These are phyloP conservation scores for Leccinum aurantiacum DNA, from an alignment of 768 basidiomycete species.

Conservation along the genomic window DNA sequence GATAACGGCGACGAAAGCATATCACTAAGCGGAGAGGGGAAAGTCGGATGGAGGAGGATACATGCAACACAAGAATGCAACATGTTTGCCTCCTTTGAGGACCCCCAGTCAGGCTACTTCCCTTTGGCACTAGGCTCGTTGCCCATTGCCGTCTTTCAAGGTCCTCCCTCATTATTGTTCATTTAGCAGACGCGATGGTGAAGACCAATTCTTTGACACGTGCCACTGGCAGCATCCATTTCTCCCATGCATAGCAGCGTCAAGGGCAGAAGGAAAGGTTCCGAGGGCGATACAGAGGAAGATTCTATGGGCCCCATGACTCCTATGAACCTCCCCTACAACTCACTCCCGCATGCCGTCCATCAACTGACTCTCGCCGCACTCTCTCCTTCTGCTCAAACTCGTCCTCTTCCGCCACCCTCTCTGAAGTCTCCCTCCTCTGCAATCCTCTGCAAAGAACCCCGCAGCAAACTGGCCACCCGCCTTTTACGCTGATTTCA, in stretches of 20 bases:
- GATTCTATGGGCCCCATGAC: constrained; percentile 71
- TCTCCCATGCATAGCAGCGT: constrained; percentile 41
- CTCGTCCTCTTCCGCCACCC: constrained; percentile 39
- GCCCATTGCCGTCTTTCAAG: too few species aligned
- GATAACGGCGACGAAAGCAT: too few species aligned
- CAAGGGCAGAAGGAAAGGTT: constrained; percentile 44
- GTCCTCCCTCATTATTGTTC: too few species aligned
- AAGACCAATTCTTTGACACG: constrained; percentile 57
- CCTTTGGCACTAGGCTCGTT: too few species aligned
- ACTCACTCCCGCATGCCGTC: constrained; percentile 35
- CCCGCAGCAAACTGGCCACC: constrained; percentile 63
- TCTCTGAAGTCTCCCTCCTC: constrained; percentile 38
- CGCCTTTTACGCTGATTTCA: constrained; percentile 86
- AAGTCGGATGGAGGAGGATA: too few species aligned
- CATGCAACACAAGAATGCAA: too few species aligned
- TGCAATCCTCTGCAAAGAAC: constrained; percentile 32
- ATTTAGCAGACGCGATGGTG: constrained; percentile 32
- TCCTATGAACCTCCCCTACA: constrained; percentile 51
- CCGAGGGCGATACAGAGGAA: constrained; percentile 69
- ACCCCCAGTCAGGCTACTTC: too few species aligned
- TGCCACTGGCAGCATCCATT: constrained; percentile 43
- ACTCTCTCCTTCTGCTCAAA: constrained; percentile 46
- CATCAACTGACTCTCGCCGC: constrained; percentile 42
- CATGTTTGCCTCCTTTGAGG: too few species aligned
- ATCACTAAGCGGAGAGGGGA: too few species aligned